Evolutionary conservation across 768 basidiomycete species (phyloP), one percentile per base, ranked within the genome.

Genomic region (Bullera alba): DNA sequence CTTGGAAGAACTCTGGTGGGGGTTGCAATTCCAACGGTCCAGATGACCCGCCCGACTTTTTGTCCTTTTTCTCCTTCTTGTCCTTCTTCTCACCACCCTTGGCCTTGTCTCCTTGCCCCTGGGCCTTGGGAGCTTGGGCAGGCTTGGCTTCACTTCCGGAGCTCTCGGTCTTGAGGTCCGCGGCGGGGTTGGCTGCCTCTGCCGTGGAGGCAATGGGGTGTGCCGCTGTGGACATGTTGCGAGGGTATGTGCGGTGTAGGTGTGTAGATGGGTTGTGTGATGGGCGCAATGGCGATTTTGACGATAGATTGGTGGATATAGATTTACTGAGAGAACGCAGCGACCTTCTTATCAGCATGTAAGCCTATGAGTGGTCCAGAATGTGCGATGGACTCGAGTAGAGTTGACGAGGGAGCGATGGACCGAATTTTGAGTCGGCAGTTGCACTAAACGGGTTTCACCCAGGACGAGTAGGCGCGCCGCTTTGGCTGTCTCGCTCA

Each of bases 1-100:
- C 84, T 59, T 85, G 85, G 74, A 97, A 84, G 77, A 84, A 97
- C 48, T 78, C 83, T 14, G 93, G 90, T 4, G 77, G 79, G 16
- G 92, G 92, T 22, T 39, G 56, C 28, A 71, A 58, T 57, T 73
- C 71, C n/a, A 70, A 50, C 2, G 63, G 63, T 19, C 55, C 59
- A 22, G 51, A 52, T 16, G 41, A 46, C 36, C 54, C 63, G 34
- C 59, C 62, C 22, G 39, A 54, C 50, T 63, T 63, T 21, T 28
- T 52, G 51, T 67, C 65, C 51, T 72, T 65, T 53, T 69, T 65
- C 23, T 63, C 65, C 60, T 73, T 70, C 50, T 62, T 61, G 17
- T 63, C 65, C 60, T 73, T 70, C 50, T 62, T 61, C 44, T 60
- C 53, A 12, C 46, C 50, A 29, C 44, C 45, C 29, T 53, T 43